Conservation (phyloP, 1,139 yeast genomes). For the Hyphopichia buzzinii region DNA sequence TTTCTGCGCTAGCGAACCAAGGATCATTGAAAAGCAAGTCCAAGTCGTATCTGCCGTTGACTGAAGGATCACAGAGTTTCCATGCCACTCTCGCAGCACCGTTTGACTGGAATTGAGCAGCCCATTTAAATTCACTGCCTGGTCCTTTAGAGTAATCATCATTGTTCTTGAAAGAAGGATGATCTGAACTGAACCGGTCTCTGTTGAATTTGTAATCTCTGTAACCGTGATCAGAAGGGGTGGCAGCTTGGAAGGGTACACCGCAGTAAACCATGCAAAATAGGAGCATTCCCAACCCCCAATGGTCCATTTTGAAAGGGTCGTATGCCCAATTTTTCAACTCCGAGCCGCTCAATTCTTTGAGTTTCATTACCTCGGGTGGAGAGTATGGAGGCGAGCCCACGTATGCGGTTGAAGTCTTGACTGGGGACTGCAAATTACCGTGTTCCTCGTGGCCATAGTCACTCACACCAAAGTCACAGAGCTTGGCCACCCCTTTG, state of each 20-base stretch:
- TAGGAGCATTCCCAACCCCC: slow-evolving; percentile 69
- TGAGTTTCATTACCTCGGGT: slow-evolving; percentile 67
- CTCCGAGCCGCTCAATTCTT: slow-evolving; percentile 35
- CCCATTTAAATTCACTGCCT: slow-evolving; percentile 65
- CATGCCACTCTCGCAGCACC: slow-evolving; percentile 71
- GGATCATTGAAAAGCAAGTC: slow-evolving; percentile 57
- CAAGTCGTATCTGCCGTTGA: slow-evolving; percentile 51
- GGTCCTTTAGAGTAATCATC: slow-evolving; percentile 50
- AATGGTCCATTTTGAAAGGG: slow-evolving; percentile 67
- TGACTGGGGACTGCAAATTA: slow-evolving; percentile 49
- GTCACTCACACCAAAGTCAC: slow-evolving; percentile 76
- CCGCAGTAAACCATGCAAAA: slow-evolving; percentile 60
- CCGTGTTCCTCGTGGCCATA: slow-evolving; percentile 59
- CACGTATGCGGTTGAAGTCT: slow-evolving; percentile 48
- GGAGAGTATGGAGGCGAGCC: slow-evolving; percentile 83
- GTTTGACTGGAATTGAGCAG: slow-evolving; percentile 54
- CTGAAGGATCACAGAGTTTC: slow-evolving; percentile 69
- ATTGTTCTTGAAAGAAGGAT: slow-evolving; percentile 54
- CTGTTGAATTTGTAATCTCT: slow-evolving; percentile 58
- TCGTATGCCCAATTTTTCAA: slow-evolving; percentile 51
- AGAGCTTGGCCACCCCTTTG: slow-evolving; percentile 62
- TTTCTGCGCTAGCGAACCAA: slow-evolving; percentile 60
- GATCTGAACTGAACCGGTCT: slow-evolving; percentile 45
- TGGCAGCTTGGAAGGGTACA: slow-evolving; percentile 59
- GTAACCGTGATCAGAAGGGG: slow-evolving; percentile 50